Evolutionary conservation across 257 asterid genomes (phyloP), one percentile per base, ranked within the genome.

Genomic region (Capsicum chinense): DNA sequence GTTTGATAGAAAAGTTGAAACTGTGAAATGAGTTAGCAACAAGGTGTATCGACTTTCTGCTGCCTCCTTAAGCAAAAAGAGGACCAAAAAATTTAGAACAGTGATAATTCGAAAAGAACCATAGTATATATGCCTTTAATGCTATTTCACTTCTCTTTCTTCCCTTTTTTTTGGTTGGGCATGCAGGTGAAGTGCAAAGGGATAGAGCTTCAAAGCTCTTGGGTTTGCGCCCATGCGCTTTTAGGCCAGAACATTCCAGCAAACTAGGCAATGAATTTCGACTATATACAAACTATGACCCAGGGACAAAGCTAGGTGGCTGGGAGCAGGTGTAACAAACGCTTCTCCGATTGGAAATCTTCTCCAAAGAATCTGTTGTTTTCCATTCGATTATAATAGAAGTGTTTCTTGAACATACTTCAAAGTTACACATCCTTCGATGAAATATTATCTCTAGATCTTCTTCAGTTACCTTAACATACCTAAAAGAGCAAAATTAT

Each of bases 261-360:
- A 97, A 97, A 92, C 98, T 97, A 83, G 99, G 98, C 81, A 94
- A 94, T 71, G 98, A 93, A 89, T 96, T 96, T 89, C 93, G 93
- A 83, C 88, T 97, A 83, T 97, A 92, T 86, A 97, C 97, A 73
- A 95, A 93, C 89, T 97, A 97, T 69, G 88, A 95, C 85, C 99
- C 98, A 4, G 95, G 91, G 86, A 79, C 84, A 56, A 92, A 98
- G 86, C 92, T 97, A 14, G 93, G 92, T 74, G 98, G 98, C 8
- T 95, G 95, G 98, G 97, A 93, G 63, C 84, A 83, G 52, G 90
- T 87, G 84, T 58, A 58, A 69, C 86, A 84, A 82, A 19, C 19
- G 39, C 44, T 70, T 79, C 26, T 19, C 67, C 52, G 19, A 35
- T 58, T 37, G 35, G 47, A 66, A 12, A 68, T 68, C 76, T 39